Conservation (phyloP, 257 asterid genomes). For the Nicotiana paniculata region DNA sequence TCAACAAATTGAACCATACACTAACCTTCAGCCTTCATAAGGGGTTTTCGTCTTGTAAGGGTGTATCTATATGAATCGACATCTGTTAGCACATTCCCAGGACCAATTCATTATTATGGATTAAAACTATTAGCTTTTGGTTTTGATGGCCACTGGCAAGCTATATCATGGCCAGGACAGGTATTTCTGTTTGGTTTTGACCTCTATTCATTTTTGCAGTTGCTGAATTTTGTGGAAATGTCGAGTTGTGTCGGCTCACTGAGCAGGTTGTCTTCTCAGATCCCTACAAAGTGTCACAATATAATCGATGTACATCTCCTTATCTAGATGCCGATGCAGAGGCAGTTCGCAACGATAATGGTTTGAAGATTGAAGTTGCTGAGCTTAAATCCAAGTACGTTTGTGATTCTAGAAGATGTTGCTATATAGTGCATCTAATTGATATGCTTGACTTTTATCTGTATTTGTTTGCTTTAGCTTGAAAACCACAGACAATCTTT, state of each 20-base stretch:
- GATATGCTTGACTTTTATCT: slow-evolving; percentile 9
- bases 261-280: slow-evolving; percentile 95
- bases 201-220: slow-evolving; percentile 46
- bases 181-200: slow-evolving; percentile 10
- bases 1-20: background rate
- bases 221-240: slow-evolving; percentile 86
- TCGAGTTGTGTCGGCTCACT: slow-evolving; percentile 92
- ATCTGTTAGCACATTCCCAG: background rate
- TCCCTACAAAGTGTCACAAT: slow-evolving; percentile 82
- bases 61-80: background rate
- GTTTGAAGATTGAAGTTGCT: slow-evolving; percentile 83
- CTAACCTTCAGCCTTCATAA: background rate
- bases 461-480: slow-evolving; percentile 10
- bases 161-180: background rate
- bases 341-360: slow-evolving; percentile 67
- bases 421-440: background rate
- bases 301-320: slow-evolving; percentile 82
- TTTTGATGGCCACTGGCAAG: background rate
- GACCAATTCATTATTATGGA: background rate
- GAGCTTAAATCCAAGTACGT: slow-evolving; percentile 80
- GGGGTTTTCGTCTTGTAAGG: background rate
- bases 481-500: background rate
- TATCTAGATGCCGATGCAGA: slow-evolving; percentile 82
- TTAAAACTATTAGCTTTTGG: background rate
- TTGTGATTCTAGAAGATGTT: background rate